Evolutionary conservation across 495 filamentous ascomycete species (phyloP), one percentile per base, ranked within the genome.

Genomic region (Aspergillus hancockii): DNA sequence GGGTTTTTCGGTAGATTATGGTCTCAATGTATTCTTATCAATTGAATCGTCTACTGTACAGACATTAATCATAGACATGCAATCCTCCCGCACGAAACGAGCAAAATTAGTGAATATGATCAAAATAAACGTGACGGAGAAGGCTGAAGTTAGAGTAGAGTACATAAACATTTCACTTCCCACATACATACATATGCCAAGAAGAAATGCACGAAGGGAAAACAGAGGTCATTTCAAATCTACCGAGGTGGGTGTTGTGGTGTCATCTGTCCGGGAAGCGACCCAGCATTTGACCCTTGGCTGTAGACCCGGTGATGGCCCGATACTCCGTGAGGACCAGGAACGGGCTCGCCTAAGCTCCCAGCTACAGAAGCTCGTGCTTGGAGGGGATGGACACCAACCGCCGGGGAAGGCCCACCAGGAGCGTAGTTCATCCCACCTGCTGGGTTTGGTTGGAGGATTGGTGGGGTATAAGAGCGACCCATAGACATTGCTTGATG

Each of bases 231-330:
- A 41, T 23, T 18, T 5, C 9, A 8, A 38, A 16, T 51, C 58
- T 72, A 75, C 46, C 72, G 74, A 58, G 71, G 68, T 3, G 67
- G 67, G 38, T 75, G 71, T 21, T 72, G 70, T 21, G 66, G 60
- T 1, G 68, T 69, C 54, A 74, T 54, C 53, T 62, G 40, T 0
- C 71, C 70, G 7, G 71, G 69, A 31, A 70, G 52, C 18, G 64
- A 64, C 12, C 71, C 67, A 22, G 66, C 55, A 56, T 65, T 62
- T 6, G 72, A 73, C 10, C 75, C 70, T 55, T 78, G 75, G 41
- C 77, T 79, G 60, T 77, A 78, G 16, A 74, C 75, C 7, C 75
- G 71, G 58, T 80, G 73, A 55, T 80, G 77, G 6, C 63, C 65
- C 0, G 71, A 62, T 7, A 63, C 57, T 22, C 58, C 55, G 36